phyloP scores from a whole-genome alignment of 805 yeast genomes.

The Ogataea polymorpha region DNA sequence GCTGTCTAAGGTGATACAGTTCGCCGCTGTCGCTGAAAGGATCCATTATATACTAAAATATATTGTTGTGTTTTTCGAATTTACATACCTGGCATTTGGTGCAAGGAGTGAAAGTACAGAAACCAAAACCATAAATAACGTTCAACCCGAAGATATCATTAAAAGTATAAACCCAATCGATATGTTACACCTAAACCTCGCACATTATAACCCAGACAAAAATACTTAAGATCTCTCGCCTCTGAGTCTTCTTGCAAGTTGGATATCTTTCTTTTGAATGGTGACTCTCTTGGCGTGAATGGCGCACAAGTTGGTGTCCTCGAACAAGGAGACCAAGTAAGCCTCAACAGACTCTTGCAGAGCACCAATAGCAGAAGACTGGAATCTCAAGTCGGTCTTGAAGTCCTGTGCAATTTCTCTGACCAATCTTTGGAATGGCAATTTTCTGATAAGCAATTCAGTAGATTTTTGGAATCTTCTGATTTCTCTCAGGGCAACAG shows the following conservation, averaged over 20 bases:
- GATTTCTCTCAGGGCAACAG: constrained; percentile 94
- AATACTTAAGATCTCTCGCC: constrained; percentile 80
- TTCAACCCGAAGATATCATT: constrained; percentile 17
- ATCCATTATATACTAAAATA: constrained; percentile 17
- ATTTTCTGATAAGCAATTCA: constrained; percentile 89
- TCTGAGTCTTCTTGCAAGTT: constrained; percentile 95
- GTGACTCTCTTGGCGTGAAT: constrained; percentile 99
- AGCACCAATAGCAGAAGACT: constrained; percentile 96
- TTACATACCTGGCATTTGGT: constrained; percentile 8
- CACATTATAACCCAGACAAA: constrained; percentile 6
- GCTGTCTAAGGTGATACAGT: constrained; percentile 30
- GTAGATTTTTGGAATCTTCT: constrained; percentile 97
- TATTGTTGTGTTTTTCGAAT: constrained; percentile 2
- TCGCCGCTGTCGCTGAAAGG: constrained; percentile 27
- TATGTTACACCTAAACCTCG: constrained; percentile 15
- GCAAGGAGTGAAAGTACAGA: constrained; percentile 1
- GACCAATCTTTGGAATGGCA: constrained; percentile 96
- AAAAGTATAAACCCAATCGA: constrained; percentile 16
- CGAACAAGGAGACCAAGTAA: constrained; percentile 91
- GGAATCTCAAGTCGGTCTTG: constrained; percentile 93
- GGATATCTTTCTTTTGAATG: constrained; percentile 97
- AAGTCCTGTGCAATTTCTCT: constrained; percentile 95
- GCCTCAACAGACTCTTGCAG: constrained; percentile 99
- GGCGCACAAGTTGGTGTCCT: constrained; percentile 98
- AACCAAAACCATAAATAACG: constrained; percentile 1